Base-by-base conservation (phyloP, 164 flowering plant genomes). In the Buxus sempervirens region DNA sequence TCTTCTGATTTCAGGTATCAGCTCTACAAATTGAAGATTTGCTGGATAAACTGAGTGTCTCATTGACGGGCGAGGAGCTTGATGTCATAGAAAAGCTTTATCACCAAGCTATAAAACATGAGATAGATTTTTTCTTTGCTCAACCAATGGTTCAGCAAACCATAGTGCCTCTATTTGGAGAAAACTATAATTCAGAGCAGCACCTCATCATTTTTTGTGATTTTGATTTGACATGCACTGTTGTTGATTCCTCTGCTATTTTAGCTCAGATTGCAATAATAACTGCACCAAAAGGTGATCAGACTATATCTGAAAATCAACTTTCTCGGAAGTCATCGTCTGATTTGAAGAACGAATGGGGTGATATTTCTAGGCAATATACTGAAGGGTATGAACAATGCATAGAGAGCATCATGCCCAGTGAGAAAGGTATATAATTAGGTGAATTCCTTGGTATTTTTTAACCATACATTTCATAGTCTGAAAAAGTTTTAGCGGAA, bases 61-160 rank as follows among this genome's bases (percentile, higher is more conserved):
- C 94, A 73, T 82, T 95, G 88, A 92, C 97, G 2, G 94, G 97
- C 24, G 98, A 90, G 72, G 98, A 95, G 77, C 96, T 95, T 67
- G 87, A 84, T 73, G 79, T 87, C 73, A 90, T 92, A 76, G 94
- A 95, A 78, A 92, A 90, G 81, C 94, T 95, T 54, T 92, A 92
- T 76, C 85, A 82, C 72, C 97, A 85, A 79, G 97, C 98, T 20
- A 81, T 92, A 90, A 89, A 86, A 78, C 94, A 89, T 70, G 93
- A 89, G 76, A 80, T 80, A 62, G 93, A 89, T n/a, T 89, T 92
- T 81, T 92, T 95, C 75, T 57, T 60, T 78, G 86, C 91, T 42
- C 97, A 90, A 73, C 86, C 94, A 66, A 73, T 90, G 72, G 49
- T 22, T 70, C 97, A 89, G 75, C 77, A 70, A 49, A 81, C 87